phyloP scores from a whole-genome alignment of 495 filamentous ascomycete genomes.

The Neurospora discreta region DNA sequence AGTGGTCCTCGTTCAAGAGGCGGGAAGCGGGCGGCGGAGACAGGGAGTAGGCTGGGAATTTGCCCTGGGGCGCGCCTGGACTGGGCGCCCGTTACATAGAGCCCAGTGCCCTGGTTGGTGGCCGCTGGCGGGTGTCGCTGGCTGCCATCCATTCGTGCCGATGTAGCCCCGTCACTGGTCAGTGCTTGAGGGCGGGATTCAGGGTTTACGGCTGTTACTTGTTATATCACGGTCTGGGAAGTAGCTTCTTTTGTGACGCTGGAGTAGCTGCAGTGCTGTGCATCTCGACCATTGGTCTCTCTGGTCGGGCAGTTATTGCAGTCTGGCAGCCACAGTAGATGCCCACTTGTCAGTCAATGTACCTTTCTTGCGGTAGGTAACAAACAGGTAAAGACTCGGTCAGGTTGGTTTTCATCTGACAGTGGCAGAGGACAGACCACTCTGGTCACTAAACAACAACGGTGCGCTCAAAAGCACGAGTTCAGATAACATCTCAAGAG shows the following conservation, averaged over 20 bases:
- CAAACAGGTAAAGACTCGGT: background rate
- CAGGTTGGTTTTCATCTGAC: background rate
- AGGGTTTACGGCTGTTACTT: background rate
- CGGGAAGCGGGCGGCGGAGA: background rate
- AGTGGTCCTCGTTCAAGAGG: background rate
- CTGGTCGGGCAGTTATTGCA: background rate
- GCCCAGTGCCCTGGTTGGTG: background rate
- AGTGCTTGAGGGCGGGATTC: background rate
- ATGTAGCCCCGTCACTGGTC: background rate
- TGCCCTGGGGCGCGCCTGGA: background rate
- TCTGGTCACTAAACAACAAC: background rate
- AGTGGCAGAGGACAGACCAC: background rate
- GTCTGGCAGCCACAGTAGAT: background rate
- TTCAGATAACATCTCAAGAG: background rate
- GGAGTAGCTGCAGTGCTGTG: background rate
- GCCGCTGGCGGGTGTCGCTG: background rate
- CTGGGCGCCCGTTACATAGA: background rate
- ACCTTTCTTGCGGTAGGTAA: background rate
- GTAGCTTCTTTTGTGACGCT: background rate
- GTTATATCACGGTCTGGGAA: background rate
- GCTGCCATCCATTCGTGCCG: background rate
- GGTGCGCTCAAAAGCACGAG: background rate
- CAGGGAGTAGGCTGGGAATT: background rate
- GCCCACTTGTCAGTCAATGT: background rate
- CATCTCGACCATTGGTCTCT: background rate